Evolutionary conservation across 768 basidiomycete genomes (phyloP).

Genomic region (Suillus occidentalis): DNA sequence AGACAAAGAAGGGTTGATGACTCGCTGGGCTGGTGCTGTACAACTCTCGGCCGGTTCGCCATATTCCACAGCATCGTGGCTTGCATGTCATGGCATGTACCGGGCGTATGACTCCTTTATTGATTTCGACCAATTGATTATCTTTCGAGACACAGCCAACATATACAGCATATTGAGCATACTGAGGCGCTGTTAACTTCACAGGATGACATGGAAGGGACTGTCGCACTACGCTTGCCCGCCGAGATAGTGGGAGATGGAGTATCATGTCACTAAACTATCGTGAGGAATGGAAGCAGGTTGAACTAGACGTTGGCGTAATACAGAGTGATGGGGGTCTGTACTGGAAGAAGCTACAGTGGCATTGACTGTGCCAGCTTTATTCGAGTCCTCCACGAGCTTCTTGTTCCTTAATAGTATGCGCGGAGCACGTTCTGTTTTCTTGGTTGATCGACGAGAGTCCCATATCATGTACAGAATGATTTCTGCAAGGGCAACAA

Average conservation of each 20-base stretch:
- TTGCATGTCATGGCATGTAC: neutral
- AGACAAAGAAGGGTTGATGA: constrained; percentile 36
- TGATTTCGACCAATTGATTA: neutral
- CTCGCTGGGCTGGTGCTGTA: neutral
- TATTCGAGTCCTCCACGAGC: constrained; percentile 9
- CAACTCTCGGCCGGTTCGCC: neutral
- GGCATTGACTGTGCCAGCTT: constrained; percentile 6
- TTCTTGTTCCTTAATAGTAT: constrained; percentile 10
- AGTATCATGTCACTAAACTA: neutral
- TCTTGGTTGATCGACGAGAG: constrained; percentile 40
- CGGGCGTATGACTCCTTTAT: neutral
- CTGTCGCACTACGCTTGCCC: neutral
- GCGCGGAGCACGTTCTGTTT: constrained; percentile 8
- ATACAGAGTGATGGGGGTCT: constrained; percentile 12
- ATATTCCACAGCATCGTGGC: neutral
- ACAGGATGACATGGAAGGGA: neutral
- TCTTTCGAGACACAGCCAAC: neutral
- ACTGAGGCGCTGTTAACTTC: neutral
- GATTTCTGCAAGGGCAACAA: constrained; percentile 72
- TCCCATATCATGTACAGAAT: constrained; percentile 75
- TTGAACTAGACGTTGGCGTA: constrained; percentile 18
- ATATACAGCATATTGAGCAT: neutral
- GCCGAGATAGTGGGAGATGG: neutral
- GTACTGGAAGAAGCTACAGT: constrained; percentile 22
- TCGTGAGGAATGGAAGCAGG: neutral